These are phyloP conservation scores for Cucurbita maxima DNA, from an alignment of 306 rosid genomes.

Conservation along the genomic window DNA sequence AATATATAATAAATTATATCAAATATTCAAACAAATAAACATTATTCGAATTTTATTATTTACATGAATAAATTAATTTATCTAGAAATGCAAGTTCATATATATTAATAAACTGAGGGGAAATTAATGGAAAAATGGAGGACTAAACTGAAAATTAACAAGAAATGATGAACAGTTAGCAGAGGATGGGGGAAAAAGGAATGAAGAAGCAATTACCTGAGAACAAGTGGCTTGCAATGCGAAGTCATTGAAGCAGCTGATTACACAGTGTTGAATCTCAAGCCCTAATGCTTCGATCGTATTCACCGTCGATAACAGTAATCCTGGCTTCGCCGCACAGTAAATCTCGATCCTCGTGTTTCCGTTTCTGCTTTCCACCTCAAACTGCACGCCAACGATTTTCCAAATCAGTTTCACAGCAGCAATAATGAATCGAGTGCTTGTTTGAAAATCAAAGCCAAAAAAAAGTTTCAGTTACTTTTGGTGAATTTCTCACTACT, in stretches of 20 bases:
- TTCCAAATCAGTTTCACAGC: neutral
- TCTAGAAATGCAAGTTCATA: too few relatives aligned
- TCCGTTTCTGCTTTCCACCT: conserved; percentile 53
- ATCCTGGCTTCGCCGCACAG: conserved; percentile 73
- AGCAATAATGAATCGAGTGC: neutral
- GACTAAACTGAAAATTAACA: too few relatives aligned
- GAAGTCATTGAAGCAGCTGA: conserved; percentile 83
- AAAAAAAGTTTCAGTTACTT: conserved; percentile 25
- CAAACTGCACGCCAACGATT: conserved; percentile 34
- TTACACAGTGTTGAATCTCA: conserved; percentile 86
- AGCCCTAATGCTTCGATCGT: conserved; percentile 80
- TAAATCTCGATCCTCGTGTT: conserved; percentile 58
- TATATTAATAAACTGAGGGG: neutral
- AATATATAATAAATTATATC: too few relatives aligned
- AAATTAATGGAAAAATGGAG: too few relatives aligned
- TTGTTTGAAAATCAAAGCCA: neutral
- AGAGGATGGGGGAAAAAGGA: neutral
- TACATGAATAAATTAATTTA: too few relatives aligned
- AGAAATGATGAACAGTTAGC: too few relatives aligned
- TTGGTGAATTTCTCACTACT: conserved; percentile 57
- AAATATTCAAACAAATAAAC: too few relatives aligned
- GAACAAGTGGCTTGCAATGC: conserved; percentile 93
- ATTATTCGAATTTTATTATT: too few relatives aligned
- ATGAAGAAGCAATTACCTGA: conserved; percentile 31
- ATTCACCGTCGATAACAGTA: conserved; percentile 53